Base-by-base conservation (phyloP, 305 asterid species). In the Coffea humblotiana region DNA sequence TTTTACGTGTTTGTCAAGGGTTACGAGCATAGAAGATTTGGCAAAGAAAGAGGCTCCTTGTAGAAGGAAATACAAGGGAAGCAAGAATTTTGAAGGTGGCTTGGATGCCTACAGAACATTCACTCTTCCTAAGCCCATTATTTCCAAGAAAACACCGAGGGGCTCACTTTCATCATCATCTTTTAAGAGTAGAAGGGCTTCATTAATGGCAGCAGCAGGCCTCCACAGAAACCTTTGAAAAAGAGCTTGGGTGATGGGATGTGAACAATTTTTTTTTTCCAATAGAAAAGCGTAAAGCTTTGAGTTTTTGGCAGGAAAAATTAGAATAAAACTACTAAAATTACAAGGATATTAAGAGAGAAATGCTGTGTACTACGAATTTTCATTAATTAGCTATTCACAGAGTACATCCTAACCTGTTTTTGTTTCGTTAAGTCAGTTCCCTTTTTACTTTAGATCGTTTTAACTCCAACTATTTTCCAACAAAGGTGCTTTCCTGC, bases 21-120 rank as follows among this genome's bases (percentile, higher is more conserved):
- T 88, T 77, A 78, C 82, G 76, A 90, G 94, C 87, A 32, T 91
- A 61, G 95, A 91, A 75, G 97, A 94, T 84, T 84, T 93, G 80
- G 88, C 89, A 25, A 94, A 94, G 90, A 93, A 88, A 75, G 85
- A 82, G 64, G 70, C 56, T n/a, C 88, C 90, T 51, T 74, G 56
- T 61, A 87, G 66, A 68, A 90, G 84, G 75, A 89, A 83, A 79
- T 75, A 83, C 75, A 93, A 88, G 79, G 83, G 81, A 75, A 87
- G 90, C 40, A 90, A 84, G 83, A 90, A 91, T 85, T 85, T 77
- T 84, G 90, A 86, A 58, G 86, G 49, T 87, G 92, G 95, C 11
- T 80, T 87, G 23, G 84, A 87, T 51, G 76, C 83, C 77, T 89
- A 81, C 85, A 94, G 85, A 80, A 83, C 87, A 14, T 87, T 82